phyloP scores from a whole-genome alignment of 768 basidiomycete species.

The Mycena polygramma region DNA sequence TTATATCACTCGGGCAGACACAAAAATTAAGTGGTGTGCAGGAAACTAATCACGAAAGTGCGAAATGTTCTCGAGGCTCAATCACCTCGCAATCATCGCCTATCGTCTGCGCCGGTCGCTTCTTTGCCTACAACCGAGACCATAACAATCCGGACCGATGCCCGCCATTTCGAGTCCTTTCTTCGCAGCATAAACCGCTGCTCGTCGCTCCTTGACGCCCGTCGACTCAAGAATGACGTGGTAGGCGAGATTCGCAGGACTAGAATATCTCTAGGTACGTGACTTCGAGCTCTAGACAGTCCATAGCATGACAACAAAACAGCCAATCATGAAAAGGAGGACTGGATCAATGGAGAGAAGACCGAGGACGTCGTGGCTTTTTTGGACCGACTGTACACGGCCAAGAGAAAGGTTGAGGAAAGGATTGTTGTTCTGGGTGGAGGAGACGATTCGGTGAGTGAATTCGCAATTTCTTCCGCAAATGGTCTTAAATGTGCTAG shows the following conservation, averaged over 20 bases:
- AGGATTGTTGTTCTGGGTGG: conserved; percentile 85
- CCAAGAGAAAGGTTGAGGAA: conserved; percentile 89
- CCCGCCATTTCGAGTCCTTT: conserved; percentile 92
- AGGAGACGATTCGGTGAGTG: conserved; percentile 70
- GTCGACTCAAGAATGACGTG: conserved; percentile 92
- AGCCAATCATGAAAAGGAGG: conserved; percentile 91
- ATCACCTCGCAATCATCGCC: conserved; percentile 66
- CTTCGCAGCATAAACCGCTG: conserved; percentile 86
- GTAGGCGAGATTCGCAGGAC: conserved; percentile 92
- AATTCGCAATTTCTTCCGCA: conserved; percentile 6
- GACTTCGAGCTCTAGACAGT: background rate
- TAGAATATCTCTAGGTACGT: conserved; percentile 75
- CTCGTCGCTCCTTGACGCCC: conserved; percentile 88
- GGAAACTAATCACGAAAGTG: conserved; percentile 89
- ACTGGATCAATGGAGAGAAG: conserved; percentile 89
- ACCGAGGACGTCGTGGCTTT: conserved; percentile 90
- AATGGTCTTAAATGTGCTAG: background rate
- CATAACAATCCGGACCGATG: conserved; percentile 86
- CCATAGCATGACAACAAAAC: background rate
- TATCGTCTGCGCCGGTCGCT: conserved; percentile 52
- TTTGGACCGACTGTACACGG: conserved; percentile 88
- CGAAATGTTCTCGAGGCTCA: conserved; percentile 88
- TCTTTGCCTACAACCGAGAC: conserved; percentile 66
- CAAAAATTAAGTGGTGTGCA: conserved; percentile 45
- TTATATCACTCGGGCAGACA: conserved; percentile 19